Evolutionary conservation across 352 stramenopile species (phyloP), one percentile per base, ranked within the genome.

Genomic region (Globisporangium nagaii): DNA sequence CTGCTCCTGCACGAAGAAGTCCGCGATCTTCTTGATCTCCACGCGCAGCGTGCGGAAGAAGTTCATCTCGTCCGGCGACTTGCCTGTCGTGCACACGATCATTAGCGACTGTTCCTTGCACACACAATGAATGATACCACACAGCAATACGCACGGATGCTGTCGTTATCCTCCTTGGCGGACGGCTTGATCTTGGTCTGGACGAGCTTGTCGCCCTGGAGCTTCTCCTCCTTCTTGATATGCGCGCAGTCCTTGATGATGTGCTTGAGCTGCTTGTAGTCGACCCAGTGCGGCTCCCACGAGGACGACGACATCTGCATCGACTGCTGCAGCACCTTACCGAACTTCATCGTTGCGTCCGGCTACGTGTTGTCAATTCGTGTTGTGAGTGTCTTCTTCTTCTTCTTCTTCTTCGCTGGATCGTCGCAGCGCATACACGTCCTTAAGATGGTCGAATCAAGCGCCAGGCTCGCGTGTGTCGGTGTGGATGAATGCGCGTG

Each of bases 211-310:
- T 84, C 73, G 53, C 78, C 79, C 46, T 88, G 74, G 44, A 93
- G 71, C 59, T 93, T 92, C 56, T 93, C 83, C 55, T 95, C 81
- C 39, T 88, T 92, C 40, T 83, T 76, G 53, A 95, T 84, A 69
- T 93, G 80, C 41, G 82, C 84, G 62, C 84, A 95, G 69, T 93
- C 85, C 59, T 95, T 95, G 65, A 95, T 93, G 62, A 93, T 93
- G 58, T 81, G 76, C 73, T 95, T 95, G 45, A 95, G 81, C 56
- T 88, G 63, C 61, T 95, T 95, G 73, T 95, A 95, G 70, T 95
- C 83, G 30, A 88, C 75, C 85, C 85, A 95, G 56, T 71, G 82
- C 17, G 67, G 44, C 60, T 91, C 83, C 82, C 82, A 95, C 19
- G 70, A 70, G 4, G 56, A 59, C 44, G 83, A 86, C 60, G 81